Conservation (phyloP, 2,329 filamentous ascomycete species). For the Daldinia eschscholtzii region DNA sequence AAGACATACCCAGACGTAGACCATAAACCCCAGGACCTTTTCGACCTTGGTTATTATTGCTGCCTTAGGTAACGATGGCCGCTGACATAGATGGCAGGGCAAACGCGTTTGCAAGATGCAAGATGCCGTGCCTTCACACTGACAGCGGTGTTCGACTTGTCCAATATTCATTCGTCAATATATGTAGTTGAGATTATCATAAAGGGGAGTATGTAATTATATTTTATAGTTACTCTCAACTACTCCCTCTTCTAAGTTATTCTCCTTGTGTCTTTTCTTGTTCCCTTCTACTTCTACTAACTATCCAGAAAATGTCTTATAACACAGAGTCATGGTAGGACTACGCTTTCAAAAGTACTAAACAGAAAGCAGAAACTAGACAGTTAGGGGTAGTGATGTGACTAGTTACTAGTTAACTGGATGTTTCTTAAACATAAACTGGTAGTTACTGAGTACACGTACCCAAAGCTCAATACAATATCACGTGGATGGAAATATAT, state of each 20-base stretch:
- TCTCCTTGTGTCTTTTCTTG: no score
- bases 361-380: background rate
- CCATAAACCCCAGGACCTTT: background rate
- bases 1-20: background rate
- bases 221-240: background rate
- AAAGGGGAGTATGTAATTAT: background rate
- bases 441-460: background rate
- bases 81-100: background rate
- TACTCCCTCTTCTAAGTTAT: background rate
- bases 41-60: background rate
- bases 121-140: background rate
- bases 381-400: background rate
- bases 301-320: background rate
- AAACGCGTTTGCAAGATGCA: background rate
- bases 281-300: no score
- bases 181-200: background rate
- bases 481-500: constrained; percentile 31
- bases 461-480: background rate
- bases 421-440: background rate
- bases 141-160: background rate
- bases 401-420: background rate
- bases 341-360: no score
- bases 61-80: background rate
- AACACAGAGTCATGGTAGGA: background rate
- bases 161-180: background rate